Conservation (phyloP, 2,329 filamentous ascomycete genomes). For the Pseudogymnoascus sp. region DNA sequence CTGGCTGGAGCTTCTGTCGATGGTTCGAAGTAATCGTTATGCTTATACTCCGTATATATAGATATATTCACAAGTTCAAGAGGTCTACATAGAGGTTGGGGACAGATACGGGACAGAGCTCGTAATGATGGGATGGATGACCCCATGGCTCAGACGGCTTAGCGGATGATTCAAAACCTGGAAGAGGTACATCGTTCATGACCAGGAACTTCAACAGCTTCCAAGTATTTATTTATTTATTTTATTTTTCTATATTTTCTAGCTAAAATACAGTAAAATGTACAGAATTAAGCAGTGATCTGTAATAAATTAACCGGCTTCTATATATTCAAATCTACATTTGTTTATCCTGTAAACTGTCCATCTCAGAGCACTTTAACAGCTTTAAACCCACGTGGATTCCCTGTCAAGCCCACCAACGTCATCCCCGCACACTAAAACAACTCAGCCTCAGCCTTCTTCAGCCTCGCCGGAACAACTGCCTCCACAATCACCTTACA, state of each 20-base stretch:
- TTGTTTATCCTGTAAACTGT: not conserved
- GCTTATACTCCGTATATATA: not conserved
- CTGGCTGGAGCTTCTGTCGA: not conserved
- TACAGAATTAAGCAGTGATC: not conserved
- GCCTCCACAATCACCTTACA: not conserved
- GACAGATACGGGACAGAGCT: not conserved
- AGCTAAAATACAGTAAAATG: not conserved
- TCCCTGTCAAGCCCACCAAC: not conserved
- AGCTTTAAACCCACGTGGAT: not conserved
- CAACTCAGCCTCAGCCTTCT: not conserved
- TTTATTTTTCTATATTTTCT: not conserved
- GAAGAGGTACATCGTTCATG: not conserved
- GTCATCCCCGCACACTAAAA: not conserved
- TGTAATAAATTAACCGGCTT: not conserved
- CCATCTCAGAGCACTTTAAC: not conserved
- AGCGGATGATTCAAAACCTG: not conserved
- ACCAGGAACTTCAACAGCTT: not conserved
- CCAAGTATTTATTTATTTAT: not conserved
- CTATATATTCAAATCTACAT: not conserved
- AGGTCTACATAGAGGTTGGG: not conserved
- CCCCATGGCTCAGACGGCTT: not conserved
- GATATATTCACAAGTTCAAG: not conserved
- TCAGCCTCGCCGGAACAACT: not conserved
- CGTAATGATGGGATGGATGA: not conserved
- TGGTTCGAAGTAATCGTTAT: not conserved